Base-by-base conservation (phyloP, 2,329 filamentous ascomycete species). In the Fusarium pininemorale region DNA sequence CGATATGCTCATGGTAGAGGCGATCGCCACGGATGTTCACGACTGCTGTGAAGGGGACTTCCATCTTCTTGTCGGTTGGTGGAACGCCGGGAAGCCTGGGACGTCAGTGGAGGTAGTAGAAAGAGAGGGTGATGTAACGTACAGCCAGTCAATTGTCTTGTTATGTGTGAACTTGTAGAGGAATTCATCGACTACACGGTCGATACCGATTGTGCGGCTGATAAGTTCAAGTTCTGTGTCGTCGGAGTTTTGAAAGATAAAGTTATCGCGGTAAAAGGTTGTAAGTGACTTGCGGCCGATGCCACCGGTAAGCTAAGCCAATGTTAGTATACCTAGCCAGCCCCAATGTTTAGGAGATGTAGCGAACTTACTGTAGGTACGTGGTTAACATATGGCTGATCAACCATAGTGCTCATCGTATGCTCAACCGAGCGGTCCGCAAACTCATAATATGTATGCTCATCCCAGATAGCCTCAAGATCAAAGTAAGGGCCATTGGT, bases 321-420 rank as follows among this genome's bases (percentile, higher is more conserved):
- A 4, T 1, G 10, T 69, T 1, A 69, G 53, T 6, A 9, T 14
- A 2, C 9, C 0, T 3, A 7, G 3, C 3, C 12, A 24, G 7
- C 24, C 2, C 30, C 18, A 2, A 12, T 12, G 3, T 6, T 7
- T 5, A 4, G 2, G 4, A 24, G 22, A 6, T 35, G 12, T 9
- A 24, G 4, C 6, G 0, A 24, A 75, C 87, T 84, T 76, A 91
- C 86, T 0, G 92, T 94, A 0, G 92, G 91, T 5, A 94, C 85
- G 78, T 95, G 92, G 78, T 95, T 95, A 3, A 95, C 93, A 77
- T 95, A 94, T 4, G 93, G 93, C 79, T 94, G 90, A 54, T 91
- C 86, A 4, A 94, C 92, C 93, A 95, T 95, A 0, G 93, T 95
- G n/a, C 86, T 86, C 93, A 95, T 95, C 0, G 93, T 95, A 72